phyloP scores from a whole-genome alignment of 768 basidiomycete species.

The Suillus occidentalis region DNA sequence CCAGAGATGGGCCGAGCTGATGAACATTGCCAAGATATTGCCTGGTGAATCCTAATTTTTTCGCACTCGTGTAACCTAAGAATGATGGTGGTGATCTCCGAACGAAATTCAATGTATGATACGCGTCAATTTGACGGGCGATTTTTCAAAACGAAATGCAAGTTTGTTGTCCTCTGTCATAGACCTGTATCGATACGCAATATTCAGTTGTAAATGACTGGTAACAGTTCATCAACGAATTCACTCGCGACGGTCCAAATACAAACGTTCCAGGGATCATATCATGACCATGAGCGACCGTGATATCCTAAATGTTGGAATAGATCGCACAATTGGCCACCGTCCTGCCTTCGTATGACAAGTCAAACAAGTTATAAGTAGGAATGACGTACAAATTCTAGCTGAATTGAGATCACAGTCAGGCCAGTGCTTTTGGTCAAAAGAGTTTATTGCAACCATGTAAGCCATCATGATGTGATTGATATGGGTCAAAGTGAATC shows the following conservation, averaged over 20 bases:
- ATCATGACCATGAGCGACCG: too few species aligned
- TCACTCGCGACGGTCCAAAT: too few species aligned
- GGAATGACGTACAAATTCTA: too few species aligned
- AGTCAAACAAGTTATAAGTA: too few species aligned
- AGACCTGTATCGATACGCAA: too few species aligned
- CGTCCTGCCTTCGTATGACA: too few species aligned
- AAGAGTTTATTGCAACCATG: background rate
- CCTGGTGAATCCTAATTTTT: slow-evolving; percentile 17
- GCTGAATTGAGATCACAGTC: background rate
- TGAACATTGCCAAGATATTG: slow-evolving; percentile 37
- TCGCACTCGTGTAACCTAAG: background rate
- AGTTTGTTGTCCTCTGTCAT: background rate
- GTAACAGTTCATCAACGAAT: too few species aligned
- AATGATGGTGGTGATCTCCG: background rate
- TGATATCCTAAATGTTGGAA: too few species aligned
- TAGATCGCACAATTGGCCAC: too few species aligned
- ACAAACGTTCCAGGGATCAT: too few species aligned
- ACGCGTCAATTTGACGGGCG: background rate
- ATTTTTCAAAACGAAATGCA: background rate
- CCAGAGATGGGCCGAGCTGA: slow-evolving; percentile 50
- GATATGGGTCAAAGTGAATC: background rate
- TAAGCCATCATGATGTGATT: background rate
- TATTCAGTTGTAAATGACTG: too few species aligned
- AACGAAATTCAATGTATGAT: background rate
- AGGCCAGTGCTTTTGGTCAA: background rate